These are phyloP conservation scores for Solanum pinnatisectum DNA, from an alignment of 257 asterid genomes.

Conservation along the genomic window DNA sequence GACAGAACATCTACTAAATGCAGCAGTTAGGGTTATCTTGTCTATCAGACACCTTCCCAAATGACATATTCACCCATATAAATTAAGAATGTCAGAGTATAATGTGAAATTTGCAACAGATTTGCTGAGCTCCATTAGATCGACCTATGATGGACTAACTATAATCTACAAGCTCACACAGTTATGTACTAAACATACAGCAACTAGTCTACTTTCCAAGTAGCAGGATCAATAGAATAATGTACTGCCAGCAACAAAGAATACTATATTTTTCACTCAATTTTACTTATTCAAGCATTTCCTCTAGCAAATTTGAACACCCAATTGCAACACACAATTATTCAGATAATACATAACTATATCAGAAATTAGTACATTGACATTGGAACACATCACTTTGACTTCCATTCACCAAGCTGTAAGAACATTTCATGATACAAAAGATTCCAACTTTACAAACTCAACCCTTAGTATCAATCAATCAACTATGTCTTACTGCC, in stretches of 20 bases:
- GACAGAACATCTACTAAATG: neutral
- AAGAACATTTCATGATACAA: neutral
- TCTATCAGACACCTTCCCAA: neutral
- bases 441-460: neutral
- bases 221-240: neutral
- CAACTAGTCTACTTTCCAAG: neutral
- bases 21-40: neutral
- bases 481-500: neutral
- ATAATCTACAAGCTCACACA: neutral
- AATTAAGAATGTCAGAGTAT: neutral
- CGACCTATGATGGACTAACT: neutral
- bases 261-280: neutral
- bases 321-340: neutral
- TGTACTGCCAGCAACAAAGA: neutral
- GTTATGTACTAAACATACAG: neutral
- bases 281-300: neutral
- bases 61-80: neutral
- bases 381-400: neutral
- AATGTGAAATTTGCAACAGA: neutral
- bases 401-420: neutral
- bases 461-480: neutral
- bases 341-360: neutral
- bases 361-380: neutral
- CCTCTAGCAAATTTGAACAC: neutral
- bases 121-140: neutral